Evolutionary conservation across 2,329 filamentous ascomycete genomes (phyloP), one percentile per base, ranked within the genome.

Genomic region (Lecanosticta acicola): DNA sequence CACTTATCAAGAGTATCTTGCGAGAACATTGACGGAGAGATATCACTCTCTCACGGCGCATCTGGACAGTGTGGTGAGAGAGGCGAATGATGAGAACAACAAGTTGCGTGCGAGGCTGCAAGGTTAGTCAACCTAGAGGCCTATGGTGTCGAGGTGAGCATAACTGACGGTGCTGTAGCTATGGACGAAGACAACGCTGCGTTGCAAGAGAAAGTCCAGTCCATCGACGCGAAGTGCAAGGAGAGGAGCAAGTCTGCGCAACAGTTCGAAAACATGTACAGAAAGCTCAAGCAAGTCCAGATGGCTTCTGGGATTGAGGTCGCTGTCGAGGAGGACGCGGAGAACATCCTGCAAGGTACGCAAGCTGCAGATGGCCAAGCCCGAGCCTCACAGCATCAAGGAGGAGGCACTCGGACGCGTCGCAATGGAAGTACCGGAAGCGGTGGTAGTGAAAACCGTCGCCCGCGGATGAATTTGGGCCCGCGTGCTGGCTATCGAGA

Each of bases 1-100:
- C 48, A 77, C 83, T 42, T 94, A 90, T 59, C 86, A 94, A 61
- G 83, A 88, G 56, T 81, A 84, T 55, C 68, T 87, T 1, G 81
- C 79, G 35, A 88, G 83, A 59, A 81, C 76, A 8, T 68, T 94
- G 50, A 80, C 78, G 0, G 84, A 88, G 9, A 90, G 86, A 63
- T 88, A 85, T 61, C 69, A 74, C 1, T 71, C 65, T 2, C 68
- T 93, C 13, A 84, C 74, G 54, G 68, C 75, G 10, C 78, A 86
- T 35, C 75, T 89, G 61, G 84, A 93, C 56, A 84, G 84, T 56
- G 72, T 86, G 1, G 77, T 89, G 37, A 78, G 81, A 51, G 83
- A 91, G 50, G 85, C 87, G 5, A 89, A 91, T 58, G 66, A 78
- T 1, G 81, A 91, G 58, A 84, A 91, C 45, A 74, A 77, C 18